A percentile compares a stretch with the other conserved stretches of the same genome.
Evolutionary conservation across 371 early-diverging fungal genomes (phyloP).

Genomic region (Umbelopsis sp.): DNA sequence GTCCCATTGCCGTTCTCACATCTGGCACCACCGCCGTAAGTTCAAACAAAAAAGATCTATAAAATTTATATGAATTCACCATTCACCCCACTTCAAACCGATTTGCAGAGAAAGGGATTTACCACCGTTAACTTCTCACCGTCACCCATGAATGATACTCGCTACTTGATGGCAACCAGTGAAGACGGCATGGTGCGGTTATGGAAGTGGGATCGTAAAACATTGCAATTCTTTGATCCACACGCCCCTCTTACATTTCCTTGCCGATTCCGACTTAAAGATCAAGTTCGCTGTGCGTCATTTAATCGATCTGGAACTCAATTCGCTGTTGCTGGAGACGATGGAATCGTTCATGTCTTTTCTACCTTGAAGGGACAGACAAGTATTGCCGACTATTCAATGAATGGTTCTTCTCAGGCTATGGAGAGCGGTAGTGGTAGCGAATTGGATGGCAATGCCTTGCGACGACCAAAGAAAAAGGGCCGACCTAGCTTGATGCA

Average conservation of each 20-base stretch:
- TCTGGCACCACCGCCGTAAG: slow-evolving; percentile 45
- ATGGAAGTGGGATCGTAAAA: slow-evolving; percentile 73
- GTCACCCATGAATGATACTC: slow-evolving; percentile 70
- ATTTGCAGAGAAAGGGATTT: slow-evolving; percentile 59
- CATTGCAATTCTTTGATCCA: slow-evolving; percentile 54
- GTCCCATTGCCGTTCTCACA: slow-evolving; percentile 67
- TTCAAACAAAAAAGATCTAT: neutral
- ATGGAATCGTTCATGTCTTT: slow-evolving; percentile 79
- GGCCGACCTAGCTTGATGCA: slow-evolving; percentile 16
- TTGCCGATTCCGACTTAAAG: slow-evolving; percentile 63
- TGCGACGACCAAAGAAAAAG: slow-evolving; percentile 15
- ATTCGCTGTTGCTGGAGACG: slow-evolving; percentile 81
- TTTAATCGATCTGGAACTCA: slow-evolving; percentile 83
- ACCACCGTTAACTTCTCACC: slow-evolving; percentile 86
- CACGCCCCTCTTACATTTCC: slow-evolving; percentile 66
- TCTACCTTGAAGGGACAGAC: slow-evolving; percentile 51
- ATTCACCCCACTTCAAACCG: too few relatives aligned
- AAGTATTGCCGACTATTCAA: neutral
- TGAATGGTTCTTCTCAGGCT: neutral
- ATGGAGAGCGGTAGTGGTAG: slow-evolving; percentile 13
- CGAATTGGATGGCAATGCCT: neutral
- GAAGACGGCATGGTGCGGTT: slow-evolving; percentile 78
- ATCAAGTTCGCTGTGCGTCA: slow-evolving; percentile 66
- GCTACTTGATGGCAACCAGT: slow-evolving; percentile 77
- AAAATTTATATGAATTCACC: too few relatives aligned